phyloP scores from a whole-genome alignment of 1,284 basidiomycete species.

The Fomitopsis palustris region DNA sequence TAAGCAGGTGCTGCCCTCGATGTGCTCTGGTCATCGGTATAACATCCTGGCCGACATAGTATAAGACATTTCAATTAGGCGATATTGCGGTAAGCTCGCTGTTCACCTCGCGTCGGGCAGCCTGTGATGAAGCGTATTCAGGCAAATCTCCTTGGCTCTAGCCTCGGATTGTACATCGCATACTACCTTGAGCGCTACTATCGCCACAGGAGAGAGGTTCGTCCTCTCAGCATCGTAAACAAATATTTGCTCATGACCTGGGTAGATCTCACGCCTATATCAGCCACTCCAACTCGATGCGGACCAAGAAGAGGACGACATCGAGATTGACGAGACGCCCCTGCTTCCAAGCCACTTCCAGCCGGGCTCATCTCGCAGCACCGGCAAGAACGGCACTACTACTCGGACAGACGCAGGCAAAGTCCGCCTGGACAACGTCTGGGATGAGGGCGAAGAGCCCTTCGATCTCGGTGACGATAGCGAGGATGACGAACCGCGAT shows the following conservation, averaged over 20 bases:
- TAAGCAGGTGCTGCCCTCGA: conserved; percentile 31
- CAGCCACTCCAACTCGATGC: conserved; percentile 57
- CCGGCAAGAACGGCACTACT: conserved; percentile 17
- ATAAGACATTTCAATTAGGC: conserved; percentile 76
- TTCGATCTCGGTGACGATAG: conserved; percentile 67
- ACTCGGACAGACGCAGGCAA: conserved; percentile 16
- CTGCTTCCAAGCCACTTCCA: conserved; percentile 53
- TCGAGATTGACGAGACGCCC: conserved; percentile 43
- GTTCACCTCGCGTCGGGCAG: too few species aligned
- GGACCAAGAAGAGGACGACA: conserved; percentile 50
- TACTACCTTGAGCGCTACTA: conserved; percentile 73
- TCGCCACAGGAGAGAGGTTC: conserved; percentile 70
- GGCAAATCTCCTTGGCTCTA: conserved; percentile 83
- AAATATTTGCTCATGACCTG: not conserved
- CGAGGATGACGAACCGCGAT: conserved; percentile 43
- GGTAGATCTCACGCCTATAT: conserved; percentile 71
- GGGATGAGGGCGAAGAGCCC: conserved; percentile 76
- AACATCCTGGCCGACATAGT: conserved; percentile 34
- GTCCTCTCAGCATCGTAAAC: conserved; percentile 1
- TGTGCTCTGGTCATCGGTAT: too few species aligned
- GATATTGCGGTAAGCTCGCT: conserved; percentile 67
- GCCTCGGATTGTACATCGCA: conserved; percentile 64
- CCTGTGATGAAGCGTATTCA: conserved; percentile 27
- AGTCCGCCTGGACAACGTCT: conserved; percentile 55
- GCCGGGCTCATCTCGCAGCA: conserved; percentile 9